Evolutionary conservation across 1,139 yeast genomes (phyloP).

Genomic region (Scheffersomyces segobiensis): DNA sequence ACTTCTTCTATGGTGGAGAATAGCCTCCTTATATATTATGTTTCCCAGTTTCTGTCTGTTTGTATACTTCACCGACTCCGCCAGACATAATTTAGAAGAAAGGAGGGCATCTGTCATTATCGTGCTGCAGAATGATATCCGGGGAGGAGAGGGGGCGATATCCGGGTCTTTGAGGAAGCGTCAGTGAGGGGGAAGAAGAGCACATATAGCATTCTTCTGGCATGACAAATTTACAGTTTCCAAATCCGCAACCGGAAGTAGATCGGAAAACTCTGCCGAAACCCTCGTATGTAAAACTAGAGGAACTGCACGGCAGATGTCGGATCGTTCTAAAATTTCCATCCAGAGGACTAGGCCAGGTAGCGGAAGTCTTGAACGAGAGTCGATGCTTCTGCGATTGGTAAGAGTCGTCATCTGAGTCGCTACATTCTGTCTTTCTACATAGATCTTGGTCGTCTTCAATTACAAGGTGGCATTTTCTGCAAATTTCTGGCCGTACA

Average conservation of each 20-base stretch:
- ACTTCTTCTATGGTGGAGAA: neutral
- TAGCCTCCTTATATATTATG: neutral
- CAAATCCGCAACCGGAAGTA: neutral
- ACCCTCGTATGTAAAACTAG: neutral
- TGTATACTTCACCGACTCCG: neutral
- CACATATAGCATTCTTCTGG: neutral
- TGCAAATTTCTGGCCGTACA: neutral
- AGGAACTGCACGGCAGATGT: neutral
- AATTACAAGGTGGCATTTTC: neutral
- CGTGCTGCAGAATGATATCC: neutral
- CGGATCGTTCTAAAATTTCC: neutral
- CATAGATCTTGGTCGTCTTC: neutral
- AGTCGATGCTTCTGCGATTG: neutral
- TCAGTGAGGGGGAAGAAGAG: neutral
- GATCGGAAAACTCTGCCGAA: neutral
- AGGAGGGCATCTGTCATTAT: neutral
- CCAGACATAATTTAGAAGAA: neutral
- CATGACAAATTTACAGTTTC: neutral
- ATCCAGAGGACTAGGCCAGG: neutral
- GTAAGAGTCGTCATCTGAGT: neutral
- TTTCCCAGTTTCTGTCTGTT: neutral
- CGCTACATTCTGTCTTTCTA: neutral
- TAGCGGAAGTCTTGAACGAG: neutral
- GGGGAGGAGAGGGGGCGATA: neutral
- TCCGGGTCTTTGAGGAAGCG: neutral